Evolutionary conservation across 345 rosid species (phyloP).

Genomic region (Eucalyptus guilfoylei): DNA sequence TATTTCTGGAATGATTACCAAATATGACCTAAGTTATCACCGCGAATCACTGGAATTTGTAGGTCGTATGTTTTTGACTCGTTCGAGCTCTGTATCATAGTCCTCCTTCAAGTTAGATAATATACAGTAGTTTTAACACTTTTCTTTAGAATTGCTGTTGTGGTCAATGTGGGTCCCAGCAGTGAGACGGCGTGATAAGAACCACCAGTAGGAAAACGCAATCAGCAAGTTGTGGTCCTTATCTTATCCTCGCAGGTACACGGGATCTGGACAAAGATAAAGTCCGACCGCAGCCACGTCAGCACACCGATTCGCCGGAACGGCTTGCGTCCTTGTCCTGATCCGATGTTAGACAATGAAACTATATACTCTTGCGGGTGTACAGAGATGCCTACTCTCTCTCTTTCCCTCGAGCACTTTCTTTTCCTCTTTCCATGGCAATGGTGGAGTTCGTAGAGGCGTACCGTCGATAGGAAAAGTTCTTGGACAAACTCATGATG

Average conservation of each 20-base stretch:
- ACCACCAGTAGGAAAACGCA: neutral
- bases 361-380: neutral
- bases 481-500: neutral
- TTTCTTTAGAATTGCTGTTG: neutral
- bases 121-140: neutral
- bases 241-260: neutral
- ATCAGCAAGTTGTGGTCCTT: neutral
- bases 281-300: neutral
- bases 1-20: no score
- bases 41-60: neutral
- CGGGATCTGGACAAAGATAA: neutral
- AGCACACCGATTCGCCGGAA: neutral
- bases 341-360: neutral
- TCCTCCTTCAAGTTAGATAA: neutral
- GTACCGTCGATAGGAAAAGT: neutral
- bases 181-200: neutral
- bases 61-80: neutral
- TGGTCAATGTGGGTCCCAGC: neutral
- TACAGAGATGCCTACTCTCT: neutral
- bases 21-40: no score
- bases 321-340: neutral
- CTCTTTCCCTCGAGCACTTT: neutral
- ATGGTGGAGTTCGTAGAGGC: neutral
- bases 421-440: neutral
- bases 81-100: neutral